Evolutionary conservation across 345 rosid species (phyloP).

Genomic region (Eucalyptus erythrocorys): DNA sequence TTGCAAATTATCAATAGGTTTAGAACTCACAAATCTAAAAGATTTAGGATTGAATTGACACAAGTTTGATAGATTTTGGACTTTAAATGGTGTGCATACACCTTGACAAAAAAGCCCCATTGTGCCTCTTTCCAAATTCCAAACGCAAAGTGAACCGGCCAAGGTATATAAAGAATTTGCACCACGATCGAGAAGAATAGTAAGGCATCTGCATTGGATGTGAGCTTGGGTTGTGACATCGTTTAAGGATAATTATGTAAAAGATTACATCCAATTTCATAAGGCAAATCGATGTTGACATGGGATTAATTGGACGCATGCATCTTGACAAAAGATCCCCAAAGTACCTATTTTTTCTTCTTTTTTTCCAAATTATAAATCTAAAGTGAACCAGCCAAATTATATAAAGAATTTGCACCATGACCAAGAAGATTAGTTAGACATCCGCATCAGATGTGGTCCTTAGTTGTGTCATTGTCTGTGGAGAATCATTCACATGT

Average conservation of each 20-base stretch:
- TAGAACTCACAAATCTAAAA: not conserved
- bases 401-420: too few relatives aligned
- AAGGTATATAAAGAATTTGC: rapidly evolving
- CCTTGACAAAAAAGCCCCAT: not conserved
- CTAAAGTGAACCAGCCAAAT: too few relatives aligned
- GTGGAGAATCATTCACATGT: too few relatives aligned
- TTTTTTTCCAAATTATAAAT: too few relatives aligned
- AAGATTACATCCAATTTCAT: not conserved
- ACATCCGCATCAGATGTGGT: too few relatives aligned
- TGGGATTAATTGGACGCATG: not conserved
- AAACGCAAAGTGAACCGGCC: not conserved
- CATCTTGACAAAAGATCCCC: not conserved
- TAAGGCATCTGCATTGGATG: rapidly evolving
- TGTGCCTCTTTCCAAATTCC: not conserved
- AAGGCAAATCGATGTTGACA: not conserved
- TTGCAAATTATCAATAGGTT: not conserved
- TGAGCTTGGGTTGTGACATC: not conserved
- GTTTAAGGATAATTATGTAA: too few relatives aligned
- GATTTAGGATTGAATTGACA: rapidly evolving
- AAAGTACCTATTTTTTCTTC: too few relatives aligned
- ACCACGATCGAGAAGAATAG: not conserved
- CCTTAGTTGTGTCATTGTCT: too few relatives aligned
- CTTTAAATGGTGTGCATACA: not conserved
- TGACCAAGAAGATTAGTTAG: too few relatives aligned
- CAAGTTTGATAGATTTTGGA: rapidly evolving